These are phyloP conservation scores for Cucumis hystrix DNA, from an alignment of 306 rosid genomes.

Conservation along the genomic window DNA sequence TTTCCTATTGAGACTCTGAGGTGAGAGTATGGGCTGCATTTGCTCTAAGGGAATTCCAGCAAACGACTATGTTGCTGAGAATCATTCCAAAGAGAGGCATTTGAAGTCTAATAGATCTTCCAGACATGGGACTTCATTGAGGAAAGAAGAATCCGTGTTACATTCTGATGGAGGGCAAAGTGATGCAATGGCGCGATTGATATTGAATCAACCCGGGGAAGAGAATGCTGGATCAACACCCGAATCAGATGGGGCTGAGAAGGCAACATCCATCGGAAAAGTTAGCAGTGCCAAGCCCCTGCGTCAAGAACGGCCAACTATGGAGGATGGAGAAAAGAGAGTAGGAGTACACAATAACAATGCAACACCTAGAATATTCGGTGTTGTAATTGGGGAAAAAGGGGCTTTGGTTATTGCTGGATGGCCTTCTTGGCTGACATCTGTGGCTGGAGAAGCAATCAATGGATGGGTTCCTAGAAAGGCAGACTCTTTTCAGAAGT, in stretches of 20 bases:
- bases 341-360: slow-evolving; percentile 9
- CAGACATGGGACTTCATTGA: slow-evolving; percentile 9
- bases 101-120: slow-evolving; percentile 21
- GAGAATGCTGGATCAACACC: slow-evolving; percentile 17
- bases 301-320: slow-evolving; percentile 10
- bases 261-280: slow-evolving; percentile 9
- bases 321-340: slow-evolving; percentile 7
- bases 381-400: slow-evolving; percentile 38
- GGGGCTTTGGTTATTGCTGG: slow-evolving; percentile 67
- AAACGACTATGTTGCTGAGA: slow-evolving; percentile 20
- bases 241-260: slow-evolving; percentile 23
- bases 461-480: slow-evolving; percentile 76
- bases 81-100: slow-evolving; percentile 17
- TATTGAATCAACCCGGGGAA: slow-evolving; percentile 13
- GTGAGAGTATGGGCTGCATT: slow-evolving; percentile 55
- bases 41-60: slow-evolving; percentile 37
- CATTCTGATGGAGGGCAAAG: slow-evolving; percentile 18
- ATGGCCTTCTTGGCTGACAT: slow-evolving; percentile 86
- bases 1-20: slow-evolving; percentile 1
- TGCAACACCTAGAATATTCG: slow-evolving; percentile 12
- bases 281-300: slow-evolving; percentile 7
- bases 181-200: slow-evolving; percentile 29
- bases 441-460: slow-evolving; percentile 79
- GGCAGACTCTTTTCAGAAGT: slow-evolving; percentile 65
- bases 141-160: slow-evolving; percentile 12